Conservation (phyloP, 768 basidiomycete genomes). For the Cubamyces sp. region DNA sequence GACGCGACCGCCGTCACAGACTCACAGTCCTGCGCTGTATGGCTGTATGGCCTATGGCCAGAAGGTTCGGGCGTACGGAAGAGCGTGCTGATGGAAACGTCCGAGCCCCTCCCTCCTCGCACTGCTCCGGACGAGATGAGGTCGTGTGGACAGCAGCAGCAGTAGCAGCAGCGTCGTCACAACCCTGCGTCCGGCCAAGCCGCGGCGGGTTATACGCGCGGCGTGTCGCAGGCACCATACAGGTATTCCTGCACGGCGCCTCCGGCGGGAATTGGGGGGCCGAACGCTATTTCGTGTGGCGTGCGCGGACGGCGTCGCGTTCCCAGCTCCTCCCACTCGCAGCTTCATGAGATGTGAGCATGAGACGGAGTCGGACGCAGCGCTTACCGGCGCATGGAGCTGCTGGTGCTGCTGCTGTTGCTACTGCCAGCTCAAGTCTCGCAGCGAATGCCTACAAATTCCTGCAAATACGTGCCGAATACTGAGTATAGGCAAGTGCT, state of each 20-base stretch:
- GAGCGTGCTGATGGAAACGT: neutral
- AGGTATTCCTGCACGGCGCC: neutral
- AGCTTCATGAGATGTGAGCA: neutral
- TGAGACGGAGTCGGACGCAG: too few species aligned
- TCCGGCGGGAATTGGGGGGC: slow-evolving; percentile 1
- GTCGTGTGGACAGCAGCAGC: neutral
- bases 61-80: too few species aligned
- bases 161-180: too few species aligned
- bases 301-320: neutral
- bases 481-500: too few species aligned
- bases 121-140: too few species aligned
- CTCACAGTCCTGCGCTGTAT: too few species aligned
- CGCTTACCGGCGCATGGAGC: neutral
- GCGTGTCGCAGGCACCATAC: neutral
- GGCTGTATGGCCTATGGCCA: too few species aligned
- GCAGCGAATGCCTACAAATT: too few species aligned
- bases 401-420: neutral
- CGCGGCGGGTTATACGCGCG: neutral
- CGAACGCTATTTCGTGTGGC: slow-evolving; percentile 19
- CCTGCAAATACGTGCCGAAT: too few species aligned
- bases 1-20: neutral
- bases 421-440: too few species aligned
- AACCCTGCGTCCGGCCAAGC: neutral
- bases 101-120: too few species aligned
- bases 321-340: neutral